These are phyloP conservation scores for Pichia occidentalis DNA, from an alignment of 805 yeast species.

Conservation along the genomic window DNA sequence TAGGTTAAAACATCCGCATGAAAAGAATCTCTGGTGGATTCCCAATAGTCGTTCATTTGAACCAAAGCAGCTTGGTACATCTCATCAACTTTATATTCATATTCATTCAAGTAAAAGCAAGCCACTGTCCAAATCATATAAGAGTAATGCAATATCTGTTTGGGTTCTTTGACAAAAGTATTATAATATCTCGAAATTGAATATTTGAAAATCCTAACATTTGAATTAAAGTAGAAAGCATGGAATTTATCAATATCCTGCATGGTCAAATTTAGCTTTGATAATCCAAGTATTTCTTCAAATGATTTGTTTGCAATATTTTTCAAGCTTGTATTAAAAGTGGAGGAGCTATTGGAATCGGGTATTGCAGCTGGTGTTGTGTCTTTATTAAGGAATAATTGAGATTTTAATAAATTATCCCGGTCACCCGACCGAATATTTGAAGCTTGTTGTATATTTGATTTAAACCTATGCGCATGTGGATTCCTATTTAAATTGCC, in stretches of 20 bases:
- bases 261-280: slow-evolving; percentile 17
- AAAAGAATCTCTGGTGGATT: slow-evolving; percentile 11
- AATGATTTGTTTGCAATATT: slow-evolving; percentile 4
- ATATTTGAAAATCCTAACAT: slow-evolving; percentile 15
- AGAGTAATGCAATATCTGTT: slow-evolving; percentile 16
- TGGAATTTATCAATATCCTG: slow-evolving; percentile 21
- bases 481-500: no score
- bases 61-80: slow-evolving; percentile 18
- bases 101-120: slow-evolving; percentile 17
- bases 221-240: slow-evolving; percentile 12
- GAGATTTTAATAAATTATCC: no score
- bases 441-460: no score
- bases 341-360: not conserved
- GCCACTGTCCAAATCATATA: slow-evolving; percentile 23
- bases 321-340: not conserved
- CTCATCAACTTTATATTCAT: slow-evolving; percentile 14
- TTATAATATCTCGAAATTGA: slow-evolving; percentile 19
- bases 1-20: slow-evolving; percentile 21
- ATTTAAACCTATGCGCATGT: no score
- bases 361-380: no score
- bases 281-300: slow-evolving; percentile 9
- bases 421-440: no score
- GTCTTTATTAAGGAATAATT: no score
- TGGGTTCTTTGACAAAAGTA: slow-evolving; percentile 18
- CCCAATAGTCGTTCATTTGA: slow-evolving; percentile 19